Conservation (phyloP, 2,329 filamentous ascomycete species). For the Uncinocarpus reesii region DNA sequence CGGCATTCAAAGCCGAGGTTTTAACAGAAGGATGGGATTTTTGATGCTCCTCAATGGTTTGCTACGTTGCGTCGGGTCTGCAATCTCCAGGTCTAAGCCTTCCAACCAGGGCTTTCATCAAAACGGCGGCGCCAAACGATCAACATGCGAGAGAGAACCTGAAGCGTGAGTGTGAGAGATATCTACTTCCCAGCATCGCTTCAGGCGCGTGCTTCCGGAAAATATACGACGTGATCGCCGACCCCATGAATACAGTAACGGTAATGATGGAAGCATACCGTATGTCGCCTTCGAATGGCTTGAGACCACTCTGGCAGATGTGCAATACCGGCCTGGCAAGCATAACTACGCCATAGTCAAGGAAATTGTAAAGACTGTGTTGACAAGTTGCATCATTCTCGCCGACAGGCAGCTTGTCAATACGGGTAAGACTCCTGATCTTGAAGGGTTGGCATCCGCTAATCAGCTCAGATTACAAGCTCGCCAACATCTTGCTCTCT, state of each 20-base stretch:
- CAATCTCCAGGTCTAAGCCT: conserved; percentile 5
- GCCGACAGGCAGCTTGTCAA: conserved; percentile 8
- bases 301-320: conserved; percentile 12
- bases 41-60: conserved; percentile 12
- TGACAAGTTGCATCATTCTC: conserved; percentile 13
- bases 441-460: conserved; percentile 12
- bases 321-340: conserved; percentile 13
- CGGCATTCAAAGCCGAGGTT: conserved; percentile 12
- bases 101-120: conserved; percentile 13
- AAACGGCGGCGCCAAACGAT: conserved; percentile 10
- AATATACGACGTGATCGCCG: conserved; percentile 12
- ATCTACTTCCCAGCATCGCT: conserved; percentile 5
- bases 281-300: conserved; percentile 14
- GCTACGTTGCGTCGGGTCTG: conserved; percentile 7
- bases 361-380: conserved; percentile 6
- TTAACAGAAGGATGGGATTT: background rate
- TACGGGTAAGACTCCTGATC: conserved; percentile 12
- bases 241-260: background rate
- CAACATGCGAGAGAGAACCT: conserved; percentile 10
- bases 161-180: conserved; percentile 11
- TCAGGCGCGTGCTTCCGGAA: conserved; percentile 13
- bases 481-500: conserved; percentile 13
- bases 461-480: conserved; percentile 13
- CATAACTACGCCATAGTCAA: conserved; percentile 9
- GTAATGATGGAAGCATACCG: conserved; percentile 1